Evolutionary conservation across 78 protist genomes (phyloP).

Genomic region (Dictyostelium intermedium): DNA sequence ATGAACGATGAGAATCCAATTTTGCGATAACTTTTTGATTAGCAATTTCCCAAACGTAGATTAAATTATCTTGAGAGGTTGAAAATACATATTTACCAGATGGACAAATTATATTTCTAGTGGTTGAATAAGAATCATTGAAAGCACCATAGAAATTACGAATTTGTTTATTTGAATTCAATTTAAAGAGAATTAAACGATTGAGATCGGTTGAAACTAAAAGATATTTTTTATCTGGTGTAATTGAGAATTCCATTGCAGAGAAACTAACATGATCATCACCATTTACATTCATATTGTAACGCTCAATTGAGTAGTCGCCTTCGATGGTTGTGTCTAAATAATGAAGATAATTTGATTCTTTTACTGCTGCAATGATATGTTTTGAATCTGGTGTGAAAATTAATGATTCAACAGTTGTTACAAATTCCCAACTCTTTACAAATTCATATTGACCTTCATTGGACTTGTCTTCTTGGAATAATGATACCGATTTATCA

Average conservation of each 20-base stretch:
- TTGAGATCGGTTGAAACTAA: conserved; percentile 74
- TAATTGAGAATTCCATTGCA: conserved; percentile 68
- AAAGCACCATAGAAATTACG: conserved; percentile 79
- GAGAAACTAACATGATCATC: conserved; percentile 80
- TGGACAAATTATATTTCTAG: conserved; percentile 29
- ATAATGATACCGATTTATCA: conserved; percentile 45
- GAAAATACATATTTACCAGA: conserved; percentile 66
- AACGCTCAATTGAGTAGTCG: conserved; percentile 1
- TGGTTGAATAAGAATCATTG: conserved; percentile 43
- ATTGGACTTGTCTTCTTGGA: background rate
- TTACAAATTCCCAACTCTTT: conserved; percentile 23
- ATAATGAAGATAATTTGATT: conserved; percentile 61
- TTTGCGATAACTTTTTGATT: conserved; percentile 60
- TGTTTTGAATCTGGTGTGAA: conserved; percentile 27
- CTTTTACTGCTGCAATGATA: conserved; percentile 35
- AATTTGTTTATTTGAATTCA: conserved; percentile 31
- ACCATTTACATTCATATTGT: conserved; percentile 75
- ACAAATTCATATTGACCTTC: background rate
- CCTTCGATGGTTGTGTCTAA: background rate
- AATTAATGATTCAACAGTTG: conserved; percentile 37
- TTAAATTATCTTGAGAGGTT: conserved; percentile 73
- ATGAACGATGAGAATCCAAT: conserved; percentile 23
- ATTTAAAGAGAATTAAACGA: conserved; percentile 46
- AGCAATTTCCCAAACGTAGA: conserved; percentile 74
- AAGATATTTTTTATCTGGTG: conserved; percentile 49